A percentile compares a stretch with the other conserved stretches of the same genome.
These are phyloP conservation scores for Saccharomyces hybrid DNA, from an alignment of 1,139 yeast genomes.

Conservation along the genomic window DNA sequence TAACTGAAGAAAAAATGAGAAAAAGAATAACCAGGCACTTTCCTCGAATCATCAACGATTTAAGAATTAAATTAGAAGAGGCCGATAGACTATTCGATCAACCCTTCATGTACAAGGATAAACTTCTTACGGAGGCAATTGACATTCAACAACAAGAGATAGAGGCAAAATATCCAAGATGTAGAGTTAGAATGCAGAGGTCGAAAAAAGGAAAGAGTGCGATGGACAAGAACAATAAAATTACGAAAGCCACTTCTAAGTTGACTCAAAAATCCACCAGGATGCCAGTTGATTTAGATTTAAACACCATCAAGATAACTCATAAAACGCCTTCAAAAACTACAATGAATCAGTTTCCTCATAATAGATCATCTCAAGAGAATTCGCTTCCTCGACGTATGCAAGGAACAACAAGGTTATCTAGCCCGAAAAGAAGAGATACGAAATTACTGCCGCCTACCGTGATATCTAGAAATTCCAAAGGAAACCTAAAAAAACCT, in stretches of 20 bases:
- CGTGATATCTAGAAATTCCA: slow-evolving; percentile 8
- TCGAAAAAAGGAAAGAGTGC: slow-evolving; percentile 1
- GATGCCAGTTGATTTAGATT: not conserved
- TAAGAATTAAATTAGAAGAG: slow-evolving; percentile 42
- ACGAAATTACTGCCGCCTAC: slow-evolving; percentile 13
- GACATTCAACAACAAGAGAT: slow-evolving; percentile 39
- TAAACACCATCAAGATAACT: not conserved
- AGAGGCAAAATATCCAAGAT: slow-evolving; percentile 28
- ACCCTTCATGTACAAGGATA: slow-evolving; percentile 41
- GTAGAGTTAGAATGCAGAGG: slow-evolving; percentile 18
- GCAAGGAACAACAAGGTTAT: slow-evolving; percentile 10
- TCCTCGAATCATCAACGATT: slow-evolving; percentile 52
- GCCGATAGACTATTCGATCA: slow-evolving; percentile 40
- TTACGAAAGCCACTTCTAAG: not conserved
- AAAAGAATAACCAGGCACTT: slow-evolving; percentile 57
- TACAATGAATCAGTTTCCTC: not conserved
- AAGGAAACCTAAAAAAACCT: not conserved
- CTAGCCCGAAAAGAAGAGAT: slow-evolving; percentile 13
- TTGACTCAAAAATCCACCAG: not conserved
- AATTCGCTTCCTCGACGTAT: slow-evolving; percentile 5
- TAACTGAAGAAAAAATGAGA: slow-evolving; percentile 73
- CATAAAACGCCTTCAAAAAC: slow-evolving; percentile 3
- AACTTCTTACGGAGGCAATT: slow-evolving; percentile 41
- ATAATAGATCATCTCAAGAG: slow-evolving; percentile 1
- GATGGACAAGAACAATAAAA: slow-evolving; percentile 2